Conservation (phyloP, 2,329 filamentous ascomycete species). For the Alternaria sp. region DNA sequence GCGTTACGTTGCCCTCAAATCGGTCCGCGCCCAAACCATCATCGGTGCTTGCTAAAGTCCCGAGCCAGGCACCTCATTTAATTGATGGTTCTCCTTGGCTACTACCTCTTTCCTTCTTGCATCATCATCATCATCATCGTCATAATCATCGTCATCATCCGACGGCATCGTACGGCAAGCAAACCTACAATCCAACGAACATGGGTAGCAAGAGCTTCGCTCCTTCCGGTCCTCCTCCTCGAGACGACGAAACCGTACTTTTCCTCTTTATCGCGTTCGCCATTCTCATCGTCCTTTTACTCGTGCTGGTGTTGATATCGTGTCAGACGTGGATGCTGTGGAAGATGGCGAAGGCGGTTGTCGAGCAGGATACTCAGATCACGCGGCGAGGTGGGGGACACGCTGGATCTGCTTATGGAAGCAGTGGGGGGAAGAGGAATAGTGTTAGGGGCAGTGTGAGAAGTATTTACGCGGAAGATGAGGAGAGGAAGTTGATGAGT, state of each 20-base stretch:
- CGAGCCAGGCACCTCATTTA: background rate
- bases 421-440: background rate
- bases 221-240: background rate
- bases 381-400: slow-evolving; percentile 5
- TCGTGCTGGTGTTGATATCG: slow-evolving; percentile 22
- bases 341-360: slow-evolving; percentile 27
- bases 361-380: slow-evolving; percentile 23
- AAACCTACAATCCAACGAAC: background rate
- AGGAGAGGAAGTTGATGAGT: slow-evolving; percentile 1
- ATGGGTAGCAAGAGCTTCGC: slow-evolving; percentile 1
- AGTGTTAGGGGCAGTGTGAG: background rate
- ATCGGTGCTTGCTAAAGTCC: background rate
- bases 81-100: background rate
- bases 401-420: background rate
- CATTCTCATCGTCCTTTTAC: slow-evolving; percentile 29
- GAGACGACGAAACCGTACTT: slow-evolving; percentile 22
- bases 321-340: slow-evolving; percentile 36
- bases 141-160: background rate
- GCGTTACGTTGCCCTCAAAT: background rate
- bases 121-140: background rate
- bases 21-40: background rate
- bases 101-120: background rate
- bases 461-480: background rate
- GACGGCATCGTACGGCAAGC: background rate
- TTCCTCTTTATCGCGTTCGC: slow-evolving; percentile 37